Conservation (phyloP, 1,139 yeast species). For the Kodamaea alishanica region DNA sequence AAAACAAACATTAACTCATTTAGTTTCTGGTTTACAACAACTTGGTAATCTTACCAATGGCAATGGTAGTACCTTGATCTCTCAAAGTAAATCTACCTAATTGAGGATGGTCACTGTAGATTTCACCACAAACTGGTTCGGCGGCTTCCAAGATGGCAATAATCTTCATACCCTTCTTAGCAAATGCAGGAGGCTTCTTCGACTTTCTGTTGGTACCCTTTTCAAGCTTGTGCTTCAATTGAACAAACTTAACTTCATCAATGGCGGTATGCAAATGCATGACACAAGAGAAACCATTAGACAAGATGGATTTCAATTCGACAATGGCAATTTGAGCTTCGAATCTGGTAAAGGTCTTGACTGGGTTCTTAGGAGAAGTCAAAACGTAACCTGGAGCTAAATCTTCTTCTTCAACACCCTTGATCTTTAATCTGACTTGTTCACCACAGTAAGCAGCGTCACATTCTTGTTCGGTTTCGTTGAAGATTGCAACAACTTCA, state of each 20-base stretch:
- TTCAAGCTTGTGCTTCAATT: slow-evolving; percentile 87
- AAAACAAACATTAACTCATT: too few relatives aligned
- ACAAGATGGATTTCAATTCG: slow-evolving; percentile 87
- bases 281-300: slow-evolving; percentile 95
- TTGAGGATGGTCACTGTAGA: slow-evolving; percentile 88
- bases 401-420: slow-evolving; percentile 97
- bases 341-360: slow-evolving; percentile 82
- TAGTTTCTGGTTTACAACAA: slow-evolving; percentile 34
- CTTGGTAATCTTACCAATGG: slow-evolving; percentile 93
- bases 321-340: slow-evolving; percentile 98
- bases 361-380: slow-evolving; percentile 82
- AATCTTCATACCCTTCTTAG: slow-evolving; percentile 98
- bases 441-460: slow-evolving; percentile 92
- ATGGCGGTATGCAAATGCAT: slow-evolving; percentile 99
- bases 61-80: slow-evolving; percentile 97
- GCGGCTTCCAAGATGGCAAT: slow-evolving; percentile 85
- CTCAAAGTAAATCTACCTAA: slow-evolving; percentile 96
- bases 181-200: slow-evolving; percentile 96
- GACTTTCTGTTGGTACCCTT: slow-evolving; percentile 96
- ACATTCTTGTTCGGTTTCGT: slow-evolving; percentile 95
- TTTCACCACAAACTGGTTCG: slow-evolving; percentile 90
- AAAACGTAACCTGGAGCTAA: slow-evolving; percentile 87
- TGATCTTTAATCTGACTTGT: slow-evolving; percentile 88
- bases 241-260: slow-evolving; percentile 83
- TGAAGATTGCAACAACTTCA: slow-evolving; percentile 82